Conservation (phyloP, 148 eudicot genomes). For the Amaranthus palmeri region DNA sequence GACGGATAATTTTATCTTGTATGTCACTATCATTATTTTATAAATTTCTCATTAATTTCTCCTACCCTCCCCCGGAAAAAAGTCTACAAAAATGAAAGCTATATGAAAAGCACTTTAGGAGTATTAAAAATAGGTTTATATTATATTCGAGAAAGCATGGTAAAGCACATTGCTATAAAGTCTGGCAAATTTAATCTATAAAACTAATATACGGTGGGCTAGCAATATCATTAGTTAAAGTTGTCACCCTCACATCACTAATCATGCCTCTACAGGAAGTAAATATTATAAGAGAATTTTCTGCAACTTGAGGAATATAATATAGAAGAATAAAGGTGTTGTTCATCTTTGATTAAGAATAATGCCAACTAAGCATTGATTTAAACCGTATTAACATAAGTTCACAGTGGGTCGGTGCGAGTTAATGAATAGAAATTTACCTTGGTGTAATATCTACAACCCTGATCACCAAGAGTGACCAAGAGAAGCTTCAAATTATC, state of each 20-base stretch:
- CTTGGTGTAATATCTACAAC: slow-evolving; percentile 83
- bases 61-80: too few relatives aligned
- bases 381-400: too few relatives aligned
- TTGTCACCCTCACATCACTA: slow-evolving; percentile 4
- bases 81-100: too few relatives aligned
- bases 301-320: too few relatives aligned
- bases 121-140: too few relatives aligned
- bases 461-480: slow-evolving; percentile 91
- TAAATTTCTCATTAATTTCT: too few relatives aligned
- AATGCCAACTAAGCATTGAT: too few relatives aligned
- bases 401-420: not conserved
- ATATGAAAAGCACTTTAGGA: too few relatives aligned
- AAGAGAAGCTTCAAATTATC: slow-evolving; percentile 63
- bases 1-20: too few relatives aligned
- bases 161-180: not conserved
- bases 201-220: not conserved
- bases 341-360: too few relatives aligned
- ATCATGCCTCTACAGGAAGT: not conserved
- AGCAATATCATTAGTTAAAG: not conserved
- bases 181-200: not conserved
- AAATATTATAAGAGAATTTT: not conserved
- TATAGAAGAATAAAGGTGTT: too few relatives aligned
- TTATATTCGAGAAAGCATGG: not conserved
- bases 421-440: slow-evolving; percentile 23
- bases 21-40: too few relatives aligned